Base-by-base conservation (phyloP, 1,284 basidiomycete species). In the Ceratobasidium sp. region DNA sequence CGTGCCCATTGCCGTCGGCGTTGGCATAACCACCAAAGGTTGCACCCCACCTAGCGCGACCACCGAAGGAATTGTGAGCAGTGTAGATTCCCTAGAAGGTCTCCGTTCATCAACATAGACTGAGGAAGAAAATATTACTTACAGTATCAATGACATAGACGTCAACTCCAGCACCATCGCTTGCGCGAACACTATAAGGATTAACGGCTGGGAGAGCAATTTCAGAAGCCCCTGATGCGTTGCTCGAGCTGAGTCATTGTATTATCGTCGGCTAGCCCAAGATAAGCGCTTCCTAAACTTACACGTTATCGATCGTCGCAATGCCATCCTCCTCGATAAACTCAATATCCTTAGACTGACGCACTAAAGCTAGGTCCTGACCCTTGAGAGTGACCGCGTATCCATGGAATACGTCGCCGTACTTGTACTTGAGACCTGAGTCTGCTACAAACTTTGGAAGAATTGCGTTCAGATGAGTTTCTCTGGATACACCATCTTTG, bases 31-130 rank as follows among this genome's bases (percentile, higher is more conserved):
- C 82, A 50, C 87, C 87, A 80, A 88, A 88, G 40, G 87, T 89
- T 83, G 86, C 87, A 77, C 87, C 88, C 88, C 87, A 88, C 80
- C 79, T 80, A 81, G 90, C 90, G 65, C 90, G 86, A 38, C 89
- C 89, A 82, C 89, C 87, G 80, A 91, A 88, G 82, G 90, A 88
- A 80, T 86, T 86, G 84, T 91, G 89, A 76, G 88, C 84, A 78
- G 89, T 85, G 84, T 90, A 89, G 85, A 91, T 87, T 81, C 90
- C 87, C 68, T 70, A 17, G 1, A 15, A 57, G n/a, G 13, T 57
- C 13, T 5, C 59, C 28, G 56, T 33, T 57, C 12, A 50, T 26
- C 9, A 12, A 9, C n/a, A 50, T 7, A 44, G 12, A 7, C 1
- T 28, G 13, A 61, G 28, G 23, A 12, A 9, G 4, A 33, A 20